Percentiles rank a stretch among this genome's conserved stretches.
Evolutionary conservation across 2,329 filamentous ascomycete species (phyloP).

Genomic region (Trichothecium roseum): DNA sequence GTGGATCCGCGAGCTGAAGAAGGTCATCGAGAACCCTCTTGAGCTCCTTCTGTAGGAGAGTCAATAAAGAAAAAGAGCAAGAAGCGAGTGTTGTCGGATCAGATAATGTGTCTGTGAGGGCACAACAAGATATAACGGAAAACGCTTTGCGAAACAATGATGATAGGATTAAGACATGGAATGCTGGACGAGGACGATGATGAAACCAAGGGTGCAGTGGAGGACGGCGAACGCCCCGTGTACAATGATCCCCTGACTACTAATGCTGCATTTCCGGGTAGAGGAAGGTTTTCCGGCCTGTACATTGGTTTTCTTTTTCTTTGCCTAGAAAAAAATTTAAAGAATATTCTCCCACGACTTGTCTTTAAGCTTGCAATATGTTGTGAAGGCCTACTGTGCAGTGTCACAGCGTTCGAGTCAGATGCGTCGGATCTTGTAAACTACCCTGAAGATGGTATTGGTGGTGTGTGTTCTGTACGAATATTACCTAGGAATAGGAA

Average conservation of each 20-base stretch:
- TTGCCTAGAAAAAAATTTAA: background rate
- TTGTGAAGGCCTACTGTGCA: too few species aligned
- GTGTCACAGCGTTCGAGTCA: too few species aligned
- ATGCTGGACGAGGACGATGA: background rate
- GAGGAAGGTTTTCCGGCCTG: constrained; percentile 16
- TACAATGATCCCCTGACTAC: constrained; percentile 33
- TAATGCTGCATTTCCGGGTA: constrained; percentile 25
- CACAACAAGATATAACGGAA: background rate
- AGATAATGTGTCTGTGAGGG: background rate
- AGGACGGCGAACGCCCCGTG: constrained; percentile 20
- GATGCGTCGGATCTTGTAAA: too few species aligned
- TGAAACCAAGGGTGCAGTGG: background rate
- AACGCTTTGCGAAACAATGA: constrained; percentile 1
- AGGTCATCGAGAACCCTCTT: constrained; percentile 92
- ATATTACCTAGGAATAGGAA: too few species aligned
- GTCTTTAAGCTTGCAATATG: too few species aligned
- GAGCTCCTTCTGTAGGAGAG: constrained; percentile 75
- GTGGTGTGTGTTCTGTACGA: too few species aligned
- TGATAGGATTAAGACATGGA: background rate
- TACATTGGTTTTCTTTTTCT: constrained; percentile 14
- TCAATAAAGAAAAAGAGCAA: background rate
- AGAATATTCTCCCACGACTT: too few species aligned
- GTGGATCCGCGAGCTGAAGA: constrained; percentile 96
- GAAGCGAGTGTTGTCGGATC: constrained; percentile 1
- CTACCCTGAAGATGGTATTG: too few species aligned